Conservation (phyloP, 2,329 filamentous ascomycete species). For the Gliomastix tumulicola region DNA sequence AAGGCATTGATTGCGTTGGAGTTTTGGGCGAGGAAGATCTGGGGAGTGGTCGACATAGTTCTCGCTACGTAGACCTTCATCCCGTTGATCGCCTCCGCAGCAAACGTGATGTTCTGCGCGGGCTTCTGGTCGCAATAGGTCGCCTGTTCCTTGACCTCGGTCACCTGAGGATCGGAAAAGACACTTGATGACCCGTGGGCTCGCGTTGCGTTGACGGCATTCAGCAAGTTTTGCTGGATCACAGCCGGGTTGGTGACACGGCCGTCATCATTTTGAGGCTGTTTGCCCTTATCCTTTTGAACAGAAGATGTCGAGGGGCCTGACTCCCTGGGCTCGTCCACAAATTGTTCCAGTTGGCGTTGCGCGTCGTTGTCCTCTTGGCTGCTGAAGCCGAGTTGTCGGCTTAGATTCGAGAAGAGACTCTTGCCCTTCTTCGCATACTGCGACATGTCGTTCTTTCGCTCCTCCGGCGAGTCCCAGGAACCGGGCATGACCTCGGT, state of each 20-base stretch:
- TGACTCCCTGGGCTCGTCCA: constrained; percentile 21
- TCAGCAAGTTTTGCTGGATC: constrained; percentile 64
- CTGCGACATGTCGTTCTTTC: constrained; percentile 19
- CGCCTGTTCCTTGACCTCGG: constrained; percentile 70
- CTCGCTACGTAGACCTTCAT: constrained; percentile 69
- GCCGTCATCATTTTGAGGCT: constrained; percentile 31
- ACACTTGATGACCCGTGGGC: constrained; percentile 66
- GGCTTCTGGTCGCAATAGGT: constrained; percentile 80
- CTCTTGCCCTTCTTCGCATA: constrained; percentile 38
- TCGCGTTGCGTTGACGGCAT: constrained; percentile 72
- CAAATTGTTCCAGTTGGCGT: constrained; percentile 34
- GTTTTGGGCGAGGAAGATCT: constrained; percentile 53
- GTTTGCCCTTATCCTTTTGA: constrained; percentile 1
- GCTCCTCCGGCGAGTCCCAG: constrained; percentile 61
- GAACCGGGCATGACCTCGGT: constrained; percentile 62
- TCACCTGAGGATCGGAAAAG: constrained; percentile 66
- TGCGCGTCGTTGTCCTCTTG: constrained; percentile 33
- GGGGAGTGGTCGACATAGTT: constrained; percentile 36
- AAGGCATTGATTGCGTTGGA: constrained; percentile 61
- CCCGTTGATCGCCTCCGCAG: constrained; percentile 62
- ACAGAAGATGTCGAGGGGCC: constrained; percentile 6
- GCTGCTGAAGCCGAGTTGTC: constrained; percentile 60
- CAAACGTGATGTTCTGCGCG: constrained; percentile 64
- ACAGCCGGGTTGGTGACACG: constrained; percentile 53
- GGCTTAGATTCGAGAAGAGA: constrained; percentile 62